Percentiles rank a stretch among this genome's conserved stretches.
Evolutionary conservation across 1,284 basidiomycete genomes (phyloP).

Genomic region (Moniliophthora roreri): DNA sequence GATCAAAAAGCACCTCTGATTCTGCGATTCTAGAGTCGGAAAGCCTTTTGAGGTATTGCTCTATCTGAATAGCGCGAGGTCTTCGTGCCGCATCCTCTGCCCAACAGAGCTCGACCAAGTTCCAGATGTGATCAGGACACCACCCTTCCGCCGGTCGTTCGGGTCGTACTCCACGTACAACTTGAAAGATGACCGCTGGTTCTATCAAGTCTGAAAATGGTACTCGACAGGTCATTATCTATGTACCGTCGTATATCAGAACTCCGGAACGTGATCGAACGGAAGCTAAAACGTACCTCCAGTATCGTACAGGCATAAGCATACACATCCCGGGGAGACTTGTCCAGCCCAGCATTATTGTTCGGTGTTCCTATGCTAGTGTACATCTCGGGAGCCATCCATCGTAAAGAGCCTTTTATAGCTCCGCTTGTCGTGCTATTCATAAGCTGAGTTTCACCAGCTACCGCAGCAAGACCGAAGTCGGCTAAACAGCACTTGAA

Average conservation of each 20-base stretch:
- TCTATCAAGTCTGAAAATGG: no score
- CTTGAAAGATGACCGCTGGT: no score
- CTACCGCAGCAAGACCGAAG: neutral
- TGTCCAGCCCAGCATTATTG: no score
- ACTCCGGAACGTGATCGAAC: neutral
- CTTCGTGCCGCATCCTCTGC: neutral
- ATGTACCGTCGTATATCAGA: no score
- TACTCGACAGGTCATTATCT: no score
- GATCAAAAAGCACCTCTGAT: neutral
- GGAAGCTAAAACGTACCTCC: neutral
- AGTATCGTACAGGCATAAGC: constrained; percentile 1
- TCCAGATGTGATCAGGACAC: constrained; percentile 1
- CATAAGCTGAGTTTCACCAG: neutral
- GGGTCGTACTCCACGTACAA: neutral
- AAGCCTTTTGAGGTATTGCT: neutral
- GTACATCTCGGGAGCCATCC: constrained; percentile 3
- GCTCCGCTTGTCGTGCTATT: neutral
- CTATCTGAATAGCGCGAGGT: neutral
- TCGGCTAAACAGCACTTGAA: neutral
- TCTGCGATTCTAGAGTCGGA: neutral
- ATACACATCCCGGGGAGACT: constrained; percentile 1
- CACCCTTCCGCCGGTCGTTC: neutral
- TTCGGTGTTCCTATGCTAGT: neutral
- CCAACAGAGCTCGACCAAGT: neutral
- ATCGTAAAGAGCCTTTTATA: neutral